Evolutionary conservation across 2,329 filamentous ascomycete genomes (phyloP).

Genomic region (Beauveria rudraprayagi): DNA sequence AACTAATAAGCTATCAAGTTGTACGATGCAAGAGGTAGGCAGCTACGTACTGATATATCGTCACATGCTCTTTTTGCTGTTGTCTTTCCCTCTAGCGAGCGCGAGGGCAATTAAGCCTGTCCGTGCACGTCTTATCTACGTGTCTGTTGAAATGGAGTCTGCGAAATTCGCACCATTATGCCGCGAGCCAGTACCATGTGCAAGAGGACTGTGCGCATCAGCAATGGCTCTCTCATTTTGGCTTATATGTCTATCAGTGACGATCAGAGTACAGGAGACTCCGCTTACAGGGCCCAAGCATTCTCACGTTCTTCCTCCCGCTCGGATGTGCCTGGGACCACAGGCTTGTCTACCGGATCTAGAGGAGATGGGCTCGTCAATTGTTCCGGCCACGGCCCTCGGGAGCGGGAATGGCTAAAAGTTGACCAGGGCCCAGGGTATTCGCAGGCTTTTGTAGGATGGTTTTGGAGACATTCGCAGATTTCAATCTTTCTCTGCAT

Average conservation of each 20-base stretch:
- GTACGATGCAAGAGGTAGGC: too few relatives aligned
- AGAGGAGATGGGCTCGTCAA: neutral
- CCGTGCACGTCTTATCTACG: neutral
- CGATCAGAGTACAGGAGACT: neutral
- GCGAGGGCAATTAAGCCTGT: neutral
- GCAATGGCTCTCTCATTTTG: neutral
- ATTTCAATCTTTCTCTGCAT: neutral
- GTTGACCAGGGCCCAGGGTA: neutral
- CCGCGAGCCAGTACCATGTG: neutral
- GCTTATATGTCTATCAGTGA: neutral
- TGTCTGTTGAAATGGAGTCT: neutral
- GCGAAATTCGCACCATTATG: neutral
- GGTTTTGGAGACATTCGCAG: neutral
- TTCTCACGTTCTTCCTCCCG: neutral
- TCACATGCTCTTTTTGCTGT: neutral
- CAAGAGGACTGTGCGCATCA: slow-evolving; percentile 4
- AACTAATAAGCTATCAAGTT: too few relatives aligned
- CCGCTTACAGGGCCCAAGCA: neutral
- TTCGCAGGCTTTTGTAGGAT: neutral
- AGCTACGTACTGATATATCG: too few relatives aligned
- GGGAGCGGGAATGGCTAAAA: neutral
- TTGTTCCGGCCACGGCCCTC: neutral
- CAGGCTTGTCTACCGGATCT: neutral
- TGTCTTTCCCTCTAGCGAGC: neutral
- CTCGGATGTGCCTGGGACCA: neutral